Percentiles rank a stretch among this genome's conserved stretches.
These are phyloP conservation scores for Eucalyptus sp. DNA, from an alignment of 345 rosid species.

Conservation along the genomic window DNA sequence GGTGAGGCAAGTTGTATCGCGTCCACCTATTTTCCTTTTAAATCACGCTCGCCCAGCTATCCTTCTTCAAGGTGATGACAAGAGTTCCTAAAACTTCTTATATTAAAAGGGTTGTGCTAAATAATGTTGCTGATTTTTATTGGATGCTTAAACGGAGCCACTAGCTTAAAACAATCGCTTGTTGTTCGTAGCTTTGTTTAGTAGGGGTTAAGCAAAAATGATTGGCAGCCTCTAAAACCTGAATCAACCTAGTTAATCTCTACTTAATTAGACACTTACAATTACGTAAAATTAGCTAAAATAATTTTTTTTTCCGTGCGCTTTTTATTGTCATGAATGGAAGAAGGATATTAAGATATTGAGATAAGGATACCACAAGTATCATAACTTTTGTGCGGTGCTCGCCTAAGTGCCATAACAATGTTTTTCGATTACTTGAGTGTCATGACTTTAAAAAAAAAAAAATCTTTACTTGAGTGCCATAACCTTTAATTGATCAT, in stretches of 20 bases:
- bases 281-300: neutral
- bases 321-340: neutral
- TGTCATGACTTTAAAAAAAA: no score
- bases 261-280: neutral
- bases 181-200: neutral
- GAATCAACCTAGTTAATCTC: fast-evolving
- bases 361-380: no score
- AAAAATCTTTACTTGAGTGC: no score
- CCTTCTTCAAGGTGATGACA: neutral
- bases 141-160: neutral
- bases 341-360: neutral
- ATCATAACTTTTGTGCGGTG: fast-evolving
- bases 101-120: neutral
- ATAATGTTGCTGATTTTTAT: neutral
- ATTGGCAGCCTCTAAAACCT: neutral
- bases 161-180: neutral
- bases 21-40: neutral
- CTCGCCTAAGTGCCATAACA: no score
- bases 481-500: no score
- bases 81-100: neutral
- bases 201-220: neutral
- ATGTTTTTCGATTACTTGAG: no score
- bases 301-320: neutral
- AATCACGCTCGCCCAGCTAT: neutral
- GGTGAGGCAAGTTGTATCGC: neutral